Percentiles rank a stretch among this genome's conserved stretches.
These are phyloP conservation scores for Anisodus acutangulus DNA, from an alignment of 257 asterid genomes.

Conservation along the genomic window DNA sequence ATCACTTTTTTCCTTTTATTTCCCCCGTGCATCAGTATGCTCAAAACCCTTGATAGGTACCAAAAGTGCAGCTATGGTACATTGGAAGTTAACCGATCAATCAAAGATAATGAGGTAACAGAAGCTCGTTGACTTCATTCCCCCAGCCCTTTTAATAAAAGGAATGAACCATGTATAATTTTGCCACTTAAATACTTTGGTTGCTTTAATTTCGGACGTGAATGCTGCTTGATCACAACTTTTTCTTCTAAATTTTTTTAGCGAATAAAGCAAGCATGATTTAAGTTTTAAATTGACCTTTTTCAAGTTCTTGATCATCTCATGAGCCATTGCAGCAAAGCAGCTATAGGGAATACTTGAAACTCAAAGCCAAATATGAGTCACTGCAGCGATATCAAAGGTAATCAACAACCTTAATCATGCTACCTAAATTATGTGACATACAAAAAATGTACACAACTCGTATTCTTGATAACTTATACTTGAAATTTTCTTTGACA, in stretches of 20 bases:
- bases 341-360: conserved; percentile 78
- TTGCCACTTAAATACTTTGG: background rate
- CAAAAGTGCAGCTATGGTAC: conserved; percentile 88
- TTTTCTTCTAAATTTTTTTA: no score
- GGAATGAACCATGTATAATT: background rate
- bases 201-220: background rate
- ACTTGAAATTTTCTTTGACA: conserved; percentile 37
- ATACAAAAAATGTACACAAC: background rate
- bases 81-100: conserved; percentile 61
- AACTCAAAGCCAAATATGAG: conserved; percentile 75
- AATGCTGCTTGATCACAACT: background rate
- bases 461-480: background rate
- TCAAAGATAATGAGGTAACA: conserved; percentile 70
- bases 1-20: background rate
- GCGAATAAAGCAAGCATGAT: no score
- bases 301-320: background rate
- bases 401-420: conserved; percentile 36
- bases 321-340: conserved; percentile 50
- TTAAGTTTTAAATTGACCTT: background rate
- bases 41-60: conserved; percentile 87
- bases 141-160: background rate
- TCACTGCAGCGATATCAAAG: conserved; percentile 86
- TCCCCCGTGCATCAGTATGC: conserved; percentile 53
- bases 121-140: background rate
- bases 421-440: background rate